Evolutionary conservation across 2,329 filamentous ascomycete species (phyloP).

Genomic region (Alternaria incomplexa): DNA sequence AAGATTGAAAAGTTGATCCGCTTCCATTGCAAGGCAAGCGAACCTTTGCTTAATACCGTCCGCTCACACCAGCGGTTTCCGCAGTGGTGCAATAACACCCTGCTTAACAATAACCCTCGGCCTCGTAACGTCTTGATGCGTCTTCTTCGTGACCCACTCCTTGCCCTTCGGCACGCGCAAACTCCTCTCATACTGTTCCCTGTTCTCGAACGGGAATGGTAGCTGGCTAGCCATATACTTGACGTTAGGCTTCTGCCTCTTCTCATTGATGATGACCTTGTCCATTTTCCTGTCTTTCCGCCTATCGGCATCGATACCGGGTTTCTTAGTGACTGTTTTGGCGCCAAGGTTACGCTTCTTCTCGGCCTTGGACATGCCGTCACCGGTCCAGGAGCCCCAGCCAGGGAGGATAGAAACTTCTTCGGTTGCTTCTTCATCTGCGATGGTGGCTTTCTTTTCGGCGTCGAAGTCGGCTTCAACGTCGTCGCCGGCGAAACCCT

Average conservation of each 20-base stretch:
- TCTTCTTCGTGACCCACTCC: constrained; percentile 96
- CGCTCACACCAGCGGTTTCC: constrained; percentile 67
- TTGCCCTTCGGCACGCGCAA: constrained; percentile 86
- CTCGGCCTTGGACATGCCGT: constrained; percentile 75
- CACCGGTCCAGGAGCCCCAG: constrained; percentile 92
- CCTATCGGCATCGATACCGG: constrained; percentile 76
- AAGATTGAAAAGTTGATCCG: not conserved
- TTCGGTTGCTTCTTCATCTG: constrained; percentile 82
- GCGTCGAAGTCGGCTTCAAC: constrained; percentile 79
- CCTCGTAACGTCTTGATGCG: constrained; percentile 87
- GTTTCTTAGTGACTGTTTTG: constrained; percentile 66
- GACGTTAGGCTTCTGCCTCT: constrained; percentile 85
- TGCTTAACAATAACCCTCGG: constrained; percentile 89
- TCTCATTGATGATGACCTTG: constrained; percentile 91
- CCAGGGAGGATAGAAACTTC: constrained; percentile 86
- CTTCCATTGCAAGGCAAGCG: not conserved
- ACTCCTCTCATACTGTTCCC: constrained; percentile 87
- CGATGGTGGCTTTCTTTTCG: constrained; percentile 75
- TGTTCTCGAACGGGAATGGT: constrained; percentile 88
- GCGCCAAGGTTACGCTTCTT: constrained; percentile 58
- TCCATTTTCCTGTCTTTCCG: constrained; percentile 83
- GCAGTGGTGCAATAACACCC: constrained; percentile 90
- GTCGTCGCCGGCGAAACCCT: constrained; percentile 86
- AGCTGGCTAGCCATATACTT: constrained; percentile 85
- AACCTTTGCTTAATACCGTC: not conserved